Conservation (phyloP, 2,329 filamentous ascomycete species). For the Paracorniculantispora psalliotae region DNA sequence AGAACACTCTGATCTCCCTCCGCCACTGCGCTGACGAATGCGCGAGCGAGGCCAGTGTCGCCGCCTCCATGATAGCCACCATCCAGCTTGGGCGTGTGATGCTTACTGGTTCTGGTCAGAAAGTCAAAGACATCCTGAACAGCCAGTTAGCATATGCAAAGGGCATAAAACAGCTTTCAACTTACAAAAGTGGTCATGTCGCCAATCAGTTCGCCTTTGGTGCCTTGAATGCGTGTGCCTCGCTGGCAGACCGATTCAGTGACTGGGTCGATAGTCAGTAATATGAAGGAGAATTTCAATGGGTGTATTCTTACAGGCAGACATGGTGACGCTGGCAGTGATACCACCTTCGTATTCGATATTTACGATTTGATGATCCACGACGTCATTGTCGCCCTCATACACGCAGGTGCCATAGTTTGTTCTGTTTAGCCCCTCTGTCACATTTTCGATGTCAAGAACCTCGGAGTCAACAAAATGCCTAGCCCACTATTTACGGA, state of each 20-base stretch:
- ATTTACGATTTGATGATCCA: conserved; percentile 18
- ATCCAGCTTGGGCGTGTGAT: conserved; percentile 15
- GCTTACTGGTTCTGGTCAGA: conserved; percentile 12
- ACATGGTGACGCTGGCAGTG: conserved; percentile 17
- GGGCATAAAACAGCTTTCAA: no score
- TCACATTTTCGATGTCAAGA: conserved; percentile 17
- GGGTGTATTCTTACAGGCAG: conserved; percentile 14
- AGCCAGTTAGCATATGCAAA: not conserved
- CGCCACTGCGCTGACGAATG: conserved; percentile 15
- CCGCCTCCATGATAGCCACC: conserved; percentile 17
- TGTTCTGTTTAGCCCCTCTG: conserved; percentile 14
- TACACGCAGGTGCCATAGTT: conserved; percentile 16
- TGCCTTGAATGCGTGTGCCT: conserved; percentile 17
- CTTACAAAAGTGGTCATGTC: conserved; percentile 18
- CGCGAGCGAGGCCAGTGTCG: conserved; percentile 15
- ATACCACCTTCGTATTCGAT: conserved; percentile 16
- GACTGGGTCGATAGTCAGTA: not conserved
- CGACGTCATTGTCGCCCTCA: conserved; percentile 17
- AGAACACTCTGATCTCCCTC: conserved; percentile 10
- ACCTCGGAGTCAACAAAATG: conserved; percentile 16
- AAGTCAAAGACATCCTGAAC: conserved; percentile 16
- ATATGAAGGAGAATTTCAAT: not conserved
- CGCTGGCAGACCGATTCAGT: conserved; percentile 16
- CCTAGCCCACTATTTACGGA: conserved; percentile 13
- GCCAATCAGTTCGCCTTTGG: conserved; percentile 17